These are phyloP conservation scores for Aschersonia sp. DNA, from an alignment of 2,329 filamentous ascomycete genomes.

Conservation along the genomic window DNA sequence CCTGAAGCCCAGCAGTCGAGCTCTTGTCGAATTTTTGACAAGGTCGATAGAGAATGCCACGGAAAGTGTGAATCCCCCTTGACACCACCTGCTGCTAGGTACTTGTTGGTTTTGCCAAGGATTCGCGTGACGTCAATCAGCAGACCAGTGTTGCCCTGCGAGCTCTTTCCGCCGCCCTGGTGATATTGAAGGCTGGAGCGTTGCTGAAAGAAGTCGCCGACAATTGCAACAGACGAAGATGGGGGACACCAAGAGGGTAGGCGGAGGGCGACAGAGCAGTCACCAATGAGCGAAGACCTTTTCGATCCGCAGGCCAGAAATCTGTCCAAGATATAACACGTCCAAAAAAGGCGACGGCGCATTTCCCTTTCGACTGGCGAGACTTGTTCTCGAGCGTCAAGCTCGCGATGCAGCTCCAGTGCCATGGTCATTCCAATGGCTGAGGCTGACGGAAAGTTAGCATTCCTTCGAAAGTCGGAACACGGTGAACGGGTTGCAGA, in stretches of 20 bases:
- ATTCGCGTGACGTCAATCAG: constrained; percentile 75
- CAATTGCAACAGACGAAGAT: constrained; percentile 44
- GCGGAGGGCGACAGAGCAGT: constrained; percentile 60
- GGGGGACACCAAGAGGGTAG: constrained; percentile 61
- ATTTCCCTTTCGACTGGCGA: constrained; percentile 59
- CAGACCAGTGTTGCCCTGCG: constrained; percentile 64
- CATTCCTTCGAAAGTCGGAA: neutral
- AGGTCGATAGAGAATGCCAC: constrained; percentile 73
- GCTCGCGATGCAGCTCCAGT: constrained; percentile 66
- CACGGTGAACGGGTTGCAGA: neutral
- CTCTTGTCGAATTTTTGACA: constrained; percentile 76
- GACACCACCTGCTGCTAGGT: constrained; percentile 71
- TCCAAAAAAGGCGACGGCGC: constrained; percentile 73
- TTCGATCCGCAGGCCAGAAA: constrained; percentile 72
- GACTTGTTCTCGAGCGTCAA: constrained; percentile 46
- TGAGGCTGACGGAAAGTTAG: constrained; percentile 1
- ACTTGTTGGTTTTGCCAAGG: constrained; percentile 69
- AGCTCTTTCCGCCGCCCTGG: constrained; percentile 52
- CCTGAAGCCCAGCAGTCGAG: constrained; percentile 75
- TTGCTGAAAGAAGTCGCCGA: constrained; percentile 70
- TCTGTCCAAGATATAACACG: constrained; percentile 75
- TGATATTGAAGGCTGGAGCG: constrained; percentile 65
- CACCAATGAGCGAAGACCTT: constrained; percentile 63
- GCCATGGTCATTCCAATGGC: constrained; percentile 67
- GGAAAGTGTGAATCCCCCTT: constrained; percentile 85